A percentile compares a stretch with the other conserved stretches of the same genome.
These are phyloP conservation scores for Glaciozyma antarctica DNA, from an alignment of 768 basidiomycete genomes.

Conservation along the genomic window DNA sequence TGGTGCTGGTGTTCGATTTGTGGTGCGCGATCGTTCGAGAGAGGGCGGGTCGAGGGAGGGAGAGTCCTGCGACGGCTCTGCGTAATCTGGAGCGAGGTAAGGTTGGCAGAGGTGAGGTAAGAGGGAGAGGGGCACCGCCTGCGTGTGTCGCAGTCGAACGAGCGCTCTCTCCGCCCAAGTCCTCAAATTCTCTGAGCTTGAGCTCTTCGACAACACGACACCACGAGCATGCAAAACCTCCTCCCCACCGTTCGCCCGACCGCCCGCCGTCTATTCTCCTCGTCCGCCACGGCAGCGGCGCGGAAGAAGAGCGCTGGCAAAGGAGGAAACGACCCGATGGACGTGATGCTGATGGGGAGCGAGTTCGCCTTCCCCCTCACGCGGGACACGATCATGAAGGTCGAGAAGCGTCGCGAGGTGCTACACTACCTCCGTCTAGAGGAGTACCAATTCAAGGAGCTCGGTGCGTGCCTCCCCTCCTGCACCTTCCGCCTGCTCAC, in stretches of 20 bases:
- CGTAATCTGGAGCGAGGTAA: too few species aligned
- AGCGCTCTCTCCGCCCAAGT: neutral
- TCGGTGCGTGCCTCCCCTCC: slow-evolving; percentile 40
- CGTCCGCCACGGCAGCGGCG: neutral
- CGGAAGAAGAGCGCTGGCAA: neutral
- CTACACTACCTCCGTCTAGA: slow-evolving; percentile 68
- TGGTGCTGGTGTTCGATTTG: too few species aligned
- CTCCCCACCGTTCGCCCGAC: neutral
- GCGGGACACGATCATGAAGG: slow-evolving; percentile 46
- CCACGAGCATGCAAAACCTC: neutral
- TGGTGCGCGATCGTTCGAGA: too few species aligned
- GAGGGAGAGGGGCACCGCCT: neutral
- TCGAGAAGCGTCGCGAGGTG: slow-evolving; percentile 63
- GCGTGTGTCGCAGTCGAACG: neutral
- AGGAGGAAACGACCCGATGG: slow-evolving; percentile 12
- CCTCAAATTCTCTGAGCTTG: neutral
- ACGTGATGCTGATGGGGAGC: slow-evolving; percentile 4
- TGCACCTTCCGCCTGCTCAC: neutral
- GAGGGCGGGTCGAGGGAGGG: too few species aligned
- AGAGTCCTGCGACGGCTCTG: too few species aligned
- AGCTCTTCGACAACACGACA: neutral
- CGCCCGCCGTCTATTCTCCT: slow-evolving; percentile 1
- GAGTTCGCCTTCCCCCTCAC: slow-evolving; percentile 26
- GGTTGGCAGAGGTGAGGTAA: too few species aligned
- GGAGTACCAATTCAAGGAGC: slow-evolving; percentile 81